Evolutionary conservation across 2,329 filamentous ascomycete genomes (phyloP).

Genomic region (Cladorrhinum sp.): DNA sequence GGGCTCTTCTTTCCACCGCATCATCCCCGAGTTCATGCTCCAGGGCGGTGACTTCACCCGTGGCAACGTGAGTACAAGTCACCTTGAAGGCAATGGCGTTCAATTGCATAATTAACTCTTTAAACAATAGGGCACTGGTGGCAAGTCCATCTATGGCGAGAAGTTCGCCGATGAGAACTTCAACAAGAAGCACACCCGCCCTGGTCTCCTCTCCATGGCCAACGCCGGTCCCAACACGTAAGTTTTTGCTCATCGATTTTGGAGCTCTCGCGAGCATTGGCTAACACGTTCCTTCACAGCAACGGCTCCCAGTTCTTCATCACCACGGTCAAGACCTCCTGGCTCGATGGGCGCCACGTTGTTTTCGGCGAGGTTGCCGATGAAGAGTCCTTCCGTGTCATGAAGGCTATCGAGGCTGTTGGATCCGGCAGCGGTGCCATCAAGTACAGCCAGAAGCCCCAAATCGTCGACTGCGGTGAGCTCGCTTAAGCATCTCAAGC

Average conservation of each 20-base stretch:
- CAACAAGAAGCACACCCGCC: constrained; percentile 65
- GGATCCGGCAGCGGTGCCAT: constrained; percentile 54
- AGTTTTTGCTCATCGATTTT: constrained; percentile 29
- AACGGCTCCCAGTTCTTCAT: constrained; percentile 99
- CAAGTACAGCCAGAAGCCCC: constrained; percentile 55
- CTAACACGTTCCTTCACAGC: constrained; percentile 54
- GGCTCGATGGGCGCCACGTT: constrained; percentile 80
- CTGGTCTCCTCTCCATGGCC: constrained; percentile 88
- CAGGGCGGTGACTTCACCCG: constrained; percentile 96
- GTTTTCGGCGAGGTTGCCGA: constrained; percentile 74
- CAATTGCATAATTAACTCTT: constrained; percentile 6
- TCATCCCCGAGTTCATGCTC: constrained; percentile 92
- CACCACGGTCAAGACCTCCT: constrained; percentile 86
- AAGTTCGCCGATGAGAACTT: constrained; percentile 97
- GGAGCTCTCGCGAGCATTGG: not conserved
- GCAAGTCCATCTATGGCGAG: constrained; percentile 92
- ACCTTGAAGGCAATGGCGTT: not conserved
- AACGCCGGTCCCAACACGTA: constrained; percentile 94
- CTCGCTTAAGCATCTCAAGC: constrained; percentile 9
- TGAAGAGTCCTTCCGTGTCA: constrained; percentile 46
- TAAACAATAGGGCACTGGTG: constrained; percentile 71
- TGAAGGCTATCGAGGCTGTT: constrained; percentile 60
- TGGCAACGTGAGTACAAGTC: constrained; percentile 67
- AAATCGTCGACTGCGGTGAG: constrained; percentile 52
- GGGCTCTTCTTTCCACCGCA: constrained; percentile 84